These are phyloP conservation scores for Tylopilus balloui DNA, from an alignment of 768 basidiomycete genomes.

Conservation along the genomic window DNA sequence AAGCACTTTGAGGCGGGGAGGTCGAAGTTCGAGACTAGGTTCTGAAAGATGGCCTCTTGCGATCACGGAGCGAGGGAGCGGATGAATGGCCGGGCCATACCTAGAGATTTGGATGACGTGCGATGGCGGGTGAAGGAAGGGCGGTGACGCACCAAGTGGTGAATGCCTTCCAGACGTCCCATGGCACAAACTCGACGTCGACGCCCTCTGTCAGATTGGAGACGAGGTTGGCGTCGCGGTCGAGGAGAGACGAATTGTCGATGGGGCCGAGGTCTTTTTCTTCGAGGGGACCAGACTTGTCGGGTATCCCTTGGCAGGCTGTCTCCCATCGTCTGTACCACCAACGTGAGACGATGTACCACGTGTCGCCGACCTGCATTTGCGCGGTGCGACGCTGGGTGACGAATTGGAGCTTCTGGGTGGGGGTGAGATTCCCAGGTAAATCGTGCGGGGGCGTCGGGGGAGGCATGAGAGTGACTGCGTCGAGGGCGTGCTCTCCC, in stretches of 20 bases:
- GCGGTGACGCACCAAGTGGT: slow-evolving; percentile 46
- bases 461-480: slow-evolving; percentile 22
- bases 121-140: not conserved
- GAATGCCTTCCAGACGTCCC: slow-evolving; percentile 65
- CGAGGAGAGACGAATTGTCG: slow-evolving; percentile 66
- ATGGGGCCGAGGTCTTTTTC: slow-evolving; percentile 69
- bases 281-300: slow-evolving; percentile 61
- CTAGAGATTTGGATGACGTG: slow-evolving; percentile 36
- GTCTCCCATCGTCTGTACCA: slow-evolving; percentile 79
- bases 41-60: slow-evolving; percentile 48
- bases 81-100: slow-evolving; percentile 60
- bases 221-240: slow-evolving; percentile 43
- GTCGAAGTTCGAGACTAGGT: slow-evolving; percentile 65
- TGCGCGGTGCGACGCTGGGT: slow-evolving; percentile 40
- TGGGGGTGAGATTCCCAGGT: slow-evolving; percentile 30
- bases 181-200: slow-evolving; percentile 74
- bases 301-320: slow-evolving; percentile 62
- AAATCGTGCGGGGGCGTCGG: slow-evolving; percentile 24
- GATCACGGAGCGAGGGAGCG: slow-evolving; percentile 66
- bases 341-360: slow-evolving; percentile 66
- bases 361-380: slow-evolving; percentile 65
- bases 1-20: slow-evolving; percentile 58
- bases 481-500: slow-evolving; percentile 35
- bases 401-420: slow-evolving; percentile 50
- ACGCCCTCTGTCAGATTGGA: slow-evolving; percentile 52